Evolutionary conservation across 805 yeast genomes (phyloP), one percentile per base, ranked within the genome.

Genomic region (Kregervanrija delftensis): DNA sequence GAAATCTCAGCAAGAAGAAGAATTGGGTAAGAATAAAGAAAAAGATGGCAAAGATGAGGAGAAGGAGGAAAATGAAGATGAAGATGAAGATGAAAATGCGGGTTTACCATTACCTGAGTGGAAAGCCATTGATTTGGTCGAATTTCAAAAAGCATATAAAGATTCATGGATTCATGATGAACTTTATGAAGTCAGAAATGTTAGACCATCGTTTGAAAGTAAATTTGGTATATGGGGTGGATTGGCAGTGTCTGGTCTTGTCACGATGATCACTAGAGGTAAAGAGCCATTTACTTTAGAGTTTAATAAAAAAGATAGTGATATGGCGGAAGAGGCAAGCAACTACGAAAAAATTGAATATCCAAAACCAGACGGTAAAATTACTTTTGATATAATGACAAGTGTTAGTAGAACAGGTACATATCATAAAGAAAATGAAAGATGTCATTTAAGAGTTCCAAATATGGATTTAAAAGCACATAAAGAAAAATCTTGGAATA

Each of bases 381-480:
- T 93, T 41, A 82, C 97, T 0, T 93, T 93, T 64, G 99, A 93
- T 64, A 73, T 93, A 28, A 68, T 90, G 56, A 93, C 99, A 1
- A 85, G 93, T n/a, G 98, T 93, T 8, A 84, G 95, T 12, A 75
- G 99, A 59, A 91, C 99, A 0, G 99, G 98, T 35, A 93, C 99
- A 1, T 83, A 81, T 64, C 99, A 93, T 62, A 90, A 86, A 59
- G 98, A 93, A 57, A 89, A 89, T 63, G 98, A 93, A 68, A 82
- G 77, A 53, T 85, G 93, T 52, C 99, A 93, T 68, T 72, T 93
- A 57, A 69, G 93, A 53, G 56, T 78, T n/a, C 75, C 79, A 10
- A 71, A 74, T 10, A 87, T 83, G 61, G 81, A 83, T 55, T 59
- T 76, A 53, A 69, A 74, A 22, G 69, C 74, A 52, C 96, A 91